A percentile compares a stretch with the other conserved stretches of the same genome.
phyloP scores from a whole-genome alignment of 2,329 filamentous ascomycete species.

The Colletotrichum eremochloae region DNA sequence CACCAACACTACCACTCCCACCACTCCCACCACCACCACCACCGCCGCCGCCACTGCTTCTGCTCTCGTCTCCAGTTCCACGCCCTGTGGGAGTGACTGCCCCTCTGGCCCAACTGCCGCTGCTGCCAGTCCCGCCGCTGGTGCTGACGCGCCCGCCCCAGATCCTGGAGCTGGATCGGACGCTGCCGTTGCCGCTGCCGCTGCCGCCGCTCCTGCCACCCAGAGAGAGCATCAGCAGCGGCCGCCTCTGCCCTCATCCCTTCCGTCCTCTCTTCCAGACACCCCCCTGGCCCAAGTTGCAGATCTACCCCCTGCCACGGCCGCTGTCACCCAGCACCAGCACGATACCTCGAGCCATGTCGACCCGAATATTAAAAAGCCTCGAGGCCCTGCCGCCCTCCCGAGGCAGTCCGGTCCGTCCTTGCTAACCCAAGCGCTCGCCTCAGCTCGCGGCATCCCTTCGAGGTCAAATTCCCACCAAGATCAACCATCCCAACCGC shows the following conservation, averaged over 20 bases:
- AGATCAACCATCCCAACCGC: constrained; percentile 23
- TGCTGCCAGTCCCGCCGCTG: constrained; percentile 16
- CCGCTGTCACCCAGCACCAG: constrained; percentile 42
- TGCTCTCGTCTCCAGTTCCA: constrained; percentile 2
- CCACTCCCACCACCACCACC: background rate
- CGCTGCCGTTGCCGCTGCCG: constrained; percentile 19
- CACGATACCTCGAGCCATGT: constrained; percentile 48
- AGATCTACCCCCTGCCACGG: constrained; percentile 43
- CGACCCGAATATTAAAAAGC: constrained; percentile 61
- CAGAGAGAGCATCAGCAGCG: constrained; percentile 24
- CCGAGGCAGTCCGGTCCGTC: constrained; percentile 64
- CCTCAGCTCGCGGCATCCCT: constrained; percentile 68
- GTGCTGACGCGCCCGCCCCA: constrained; percentile 13
- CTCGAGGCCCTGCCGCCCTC: constrained; percentile 56
- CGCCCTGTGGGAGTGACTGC: constrained; percentile 17
- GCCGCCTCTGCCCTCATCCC: constrained; percentile 44
- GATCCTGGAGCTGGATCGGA: constrained; percentile 19
- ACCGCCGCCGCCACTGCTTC: background rate
- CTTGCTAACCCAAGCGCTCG: constrained; percentile 69
- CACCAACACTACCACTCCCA: background rate
- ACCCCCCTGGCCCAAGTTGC: constrained; percentile 37
- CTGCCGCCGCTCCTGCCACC: constrained; percentile 21
- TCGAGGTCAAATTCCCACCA: constrained; percentile 35
- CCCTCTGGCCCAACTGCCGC: constrained; percentile 21
- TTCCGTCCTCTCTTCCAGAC: constrained; percentile 44